These are phyloP conservation scores for Aspergillus cavernicola DNA, from an alignment of 495 filamentous ascomycete species.

Conservation along the genomic window DNA sequence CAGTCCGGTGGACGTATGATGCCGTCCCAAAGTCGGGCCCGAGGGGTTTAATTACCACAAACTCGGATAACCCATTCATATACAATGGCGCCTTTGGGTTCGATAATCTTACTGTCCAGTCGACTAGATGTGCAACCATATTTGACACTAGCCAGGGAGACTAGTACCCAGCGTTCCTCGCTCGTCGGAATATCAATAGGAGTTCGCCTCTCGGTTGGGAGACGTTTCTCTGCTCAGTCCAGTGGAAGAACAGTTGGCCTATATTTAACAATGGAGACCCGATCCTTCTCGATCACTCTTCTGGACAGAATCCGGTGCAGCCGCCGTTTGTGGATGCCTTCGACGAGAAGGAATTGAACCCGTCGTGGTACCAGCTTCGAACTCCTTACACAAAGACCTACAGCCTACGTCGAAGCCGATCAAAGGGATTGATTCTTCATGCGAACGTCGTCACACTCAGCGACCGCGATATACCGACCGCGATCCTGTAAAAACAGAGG, in stretches of 20 bases:
- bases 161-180: not conserved
- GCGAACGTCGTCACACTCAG: not conserved
- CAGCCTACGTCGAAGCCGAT: not conserved
- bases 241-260: not conserved
- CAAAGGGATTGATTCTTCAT: not conserved
- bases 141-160: not conserved
- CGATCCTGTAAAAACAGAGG: not conserved
- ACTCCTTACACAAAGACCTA: not conserved
- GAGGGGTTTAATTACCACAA: too few relatives aligned
- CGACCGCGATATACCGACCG: not conserved
- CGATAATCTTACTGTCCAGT: not conserved
- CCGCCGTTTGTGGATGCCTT: not conserved
- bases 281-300: not conserved
- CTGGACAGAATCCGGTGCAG: not conserved
- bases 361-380: not conserved
- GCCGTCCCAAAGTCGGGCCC: not conserved
- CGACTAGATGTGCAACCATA: not conserved
- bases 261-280: not conserved
- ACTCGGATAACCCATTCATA: not conserved
- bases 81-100: not conserved
- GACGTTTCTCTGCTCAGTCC: not conserved
- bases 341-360: not conserved
- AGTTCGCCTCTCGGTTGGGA: not conserved
- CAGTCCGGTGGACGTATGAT: not conserved
- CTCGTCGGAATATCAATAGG: not conserved